Evolutionary conservation across 768 basidiomycete species (phyloP).

Genomic region (Russula olivacea): DNA sequence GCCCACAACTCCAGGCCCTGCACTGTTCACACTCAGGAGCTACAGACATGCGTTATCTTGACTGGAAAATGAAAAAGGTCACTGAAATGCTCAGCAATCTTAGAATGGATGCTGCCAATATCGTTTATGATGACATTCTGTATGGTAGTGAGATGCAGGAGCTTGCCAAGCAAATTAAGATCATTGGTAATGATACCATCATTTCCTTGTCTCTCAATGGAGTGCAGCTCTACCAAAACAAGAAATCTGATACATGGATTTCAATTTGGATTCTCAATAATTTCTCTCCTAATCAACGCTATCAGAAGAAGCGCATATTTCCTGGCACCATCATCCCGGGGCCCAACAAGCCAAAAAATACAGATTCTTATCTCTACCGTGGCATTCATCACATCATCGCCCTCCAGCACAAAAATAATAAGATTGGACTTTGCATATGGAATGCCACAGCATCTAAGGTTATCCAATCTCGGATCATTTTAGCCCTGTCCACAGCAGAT

Average conservation of each 20-base stretch:
- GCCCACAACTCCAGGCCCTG: background rate
- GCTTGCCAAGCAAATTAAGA: background rate
- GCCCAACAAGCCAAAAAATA: background rate
- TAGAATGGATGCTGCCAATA: background rate
- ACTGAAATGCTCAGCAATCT: background rate
- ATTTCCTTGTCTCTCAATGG: background rate
- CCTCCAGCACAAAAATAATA: background rate
- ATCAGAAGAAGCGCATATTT: background rate
- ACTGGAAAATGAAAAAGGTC: background rate
- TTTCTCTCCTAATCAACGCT: background rate
- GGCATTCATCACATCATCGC: background rate
- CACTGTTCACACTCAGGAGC: background rate
- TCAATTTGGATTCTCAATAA: background rate
- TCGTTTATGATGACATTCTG: background rate
- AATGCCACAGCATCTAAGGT: background rate
- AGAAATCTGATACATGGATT: background rate
- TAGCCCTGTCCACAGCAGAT: background rate
- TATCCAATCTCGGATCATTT: background rate
- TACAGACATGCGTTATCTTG: background rate
- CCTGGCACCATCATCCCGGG: background rate
- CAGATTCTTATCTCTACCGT: background rate
- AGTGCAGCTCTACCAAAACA: background rate
- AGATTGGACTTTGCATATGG: background rate
- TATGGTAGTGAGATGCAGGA: background rate
- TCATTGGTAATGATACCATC: background rate